Evolutionary conservation across 1,284 basidiomycete genomes (phyloP), one percentile per base, ranked within the genome.

Genomic region (Ustilago bromivora): DNA sequence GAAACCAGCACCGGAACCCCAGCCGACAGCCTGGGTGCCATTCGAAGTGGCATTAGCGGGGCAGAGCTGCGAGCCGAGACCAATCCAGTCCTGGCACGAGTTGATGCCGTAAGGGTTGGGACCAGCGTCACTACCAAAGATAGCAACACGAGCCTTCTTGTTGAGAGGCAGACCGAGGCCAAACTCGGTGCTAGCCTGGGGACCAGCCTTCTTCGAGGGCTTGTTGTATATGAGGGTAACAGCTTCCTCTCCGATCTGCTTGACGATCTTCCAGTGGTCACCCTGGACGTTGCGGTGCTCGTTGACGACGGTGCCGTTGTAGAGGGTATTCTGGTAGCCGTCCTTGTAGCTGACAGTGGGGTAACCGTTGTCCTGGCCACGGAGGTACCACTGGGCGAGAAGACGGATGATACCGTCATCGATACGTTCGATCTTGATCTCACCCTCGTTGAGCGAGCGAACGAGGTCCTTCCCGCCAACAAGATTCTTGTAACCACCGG

Each of bases 51-150:
- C 58, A 41, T 72, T 76, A 36, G 61, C 74, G 47, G 57, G 61
- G 56, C 74, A 71, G 11, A 65, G 61, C 66, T 79, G 81, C 13
- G 84, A 76, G 7, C 73, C 84, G 38, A 81, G 76, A 36, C 59
- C 58, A 32, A 69, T 60, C 59, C 72, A 71, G 28, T 35, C 38
- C 55, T 72, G 70, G 38, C 72, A 78, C 10, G 63, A 46, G 34
- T 71, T 78, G 61, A 65, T 55, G 12, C 76, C 76, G 61, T 63
- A 64, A 7, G 71, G 66, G 54, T 73, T 70, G 40, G 67, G 59
- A 8, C 76, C 71, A 15, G 76, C 71, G 32, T 78, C 76, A 57
- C 64, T 66, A 49, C 76, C 76, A n/a, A 78, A 68, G 15, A 78
- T 47, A 12, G 64, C 67, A 31, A 78, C 64, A 17, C 63, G 63